These are phyloP conservation scores for Podospora comata DNA, from an alignment of 495 filamentous ascomycete species.

Conservation along the genomic window DNA sequence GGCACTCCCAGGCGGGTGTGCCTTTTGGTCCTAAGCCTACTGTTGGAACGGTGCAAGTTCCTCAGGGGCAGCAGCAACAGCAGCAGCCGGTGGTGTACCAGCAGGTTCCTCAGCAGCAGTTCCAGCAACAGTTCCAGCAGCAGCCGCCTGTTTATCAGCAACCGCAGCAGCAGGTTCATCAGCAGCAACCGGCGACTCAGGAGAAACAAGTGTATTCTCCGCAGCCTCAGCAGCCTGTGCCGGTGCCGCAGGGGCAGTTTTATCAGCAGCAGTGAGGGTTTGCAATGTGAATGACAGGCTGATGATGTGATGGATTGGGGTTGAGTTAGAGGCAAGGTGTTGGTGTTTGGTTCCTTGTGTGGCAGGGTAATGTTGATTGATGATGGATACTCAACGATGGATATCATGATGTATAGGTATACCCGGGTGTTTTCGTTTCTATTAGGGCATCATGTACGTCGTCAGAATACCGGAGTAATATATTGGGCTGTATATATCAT, in stretches of 20 bases:
- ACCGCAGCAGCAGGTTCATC: conserved; percentile 13
- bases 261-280: background rate
- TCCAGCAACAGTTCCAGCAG: conserved; percentile 15
- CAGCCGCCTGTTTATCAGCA: conserved; percentile 24
- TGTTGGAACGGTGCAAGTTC: background rate
- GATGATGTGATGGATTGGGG: too few species aligned
- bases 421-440: too few species aligned
- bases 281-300: too few species aligned
- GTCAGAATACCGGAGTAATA: too few species aligned
- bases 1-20: conserved; percentile 35
- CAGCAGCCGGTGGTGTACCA: background rate
- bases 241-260: background rate
- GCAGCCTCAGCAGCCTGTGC: background rate
- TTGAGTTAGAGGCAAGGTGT: too few species aligned
- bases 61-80: background rate
- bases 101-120: conserved; percentile 7
- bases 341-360: too few species aligned
- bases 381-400: too few species aligned
- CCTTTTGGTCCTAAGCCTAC: background rate
- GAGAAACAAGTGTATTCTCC: background rate
- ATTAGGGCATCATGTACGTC: too few species aligned
- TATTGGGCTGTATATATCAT: too few species aligned
- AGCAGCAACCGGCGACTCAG: background rate
- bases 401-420: too few species aligned
- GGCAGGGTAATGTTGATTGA: too few species aligned